Conservation (phyloP, 192 early-diverging fungal genomes). For the Chytriomyces sp. region DNA sequence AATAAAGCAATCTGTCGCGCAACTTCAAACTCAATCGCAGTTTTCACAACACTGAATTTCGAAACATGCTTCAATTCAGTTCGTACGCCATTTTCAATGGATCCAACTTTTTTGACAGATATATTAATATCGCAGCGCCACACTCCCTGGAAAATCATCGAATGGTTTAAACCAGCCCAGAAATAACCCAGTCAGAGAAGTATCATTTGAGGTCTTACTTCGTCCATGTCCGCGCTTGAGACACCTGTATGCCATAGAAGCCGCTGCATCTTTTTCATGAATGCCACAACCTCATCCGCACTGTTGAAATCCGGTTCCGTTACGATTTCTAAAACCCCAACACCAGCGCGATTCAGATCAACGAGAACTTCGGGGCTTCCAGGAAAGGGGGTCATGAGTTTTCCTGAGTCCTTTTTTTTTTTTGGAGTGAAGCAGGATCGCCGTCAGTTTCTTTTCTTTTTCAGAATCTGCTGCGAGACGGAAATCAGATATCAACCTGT, state of each 20-base stretch:
- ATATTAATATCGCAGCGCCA: conserved; percentile 94
- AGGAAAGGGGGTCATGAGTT: conserved; percentile 65
- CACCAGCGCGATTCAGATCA: conserved; percentile 88
- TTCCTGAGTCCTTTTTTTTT: conserved; percentile 75
- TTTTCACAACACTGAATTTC: conserved; percentile 46
- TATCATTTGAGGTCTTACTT: conserved; percentile 51
- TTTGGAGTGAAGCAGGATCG: background rate
- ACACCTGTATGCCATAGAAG: conserved; percentile 73
- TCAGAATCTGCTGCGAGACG: background rate
- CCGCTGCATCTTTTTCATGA: conserved; percentile 79
- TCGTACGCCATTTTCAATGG: conserved; percentile 21
- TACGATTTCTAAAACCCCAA: conserved; percentile 89
- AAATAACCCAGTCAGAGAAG: background rate
- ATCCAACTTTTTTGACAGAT: conserved; percentile 59
- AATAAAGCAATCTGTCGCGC: conserved; percentile 71
- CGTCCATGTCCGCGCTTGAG: conserved; percentile 83
- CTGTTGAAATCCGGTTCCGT: conserved; percentile 85
- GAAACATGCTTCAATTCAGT: conserved; percentile 50
- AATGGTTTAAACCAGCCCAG: background rate
- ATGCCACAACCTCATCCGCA: conserved; percentile 71
- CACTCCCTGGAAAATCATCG: conserved; percentile 64
- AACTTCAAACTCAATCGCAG: conserved; percentile 76
- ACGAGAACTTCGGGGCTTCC: conserved; percentile 58
- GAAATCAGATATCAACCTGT: conserved; percentile 49
- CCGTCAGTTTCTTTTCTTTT: conserved; percentile 13